Evolutionary conservation across 345 rosid species (phyloP).

Genomic region (Psidium friedrichsthalianum): DNA sequence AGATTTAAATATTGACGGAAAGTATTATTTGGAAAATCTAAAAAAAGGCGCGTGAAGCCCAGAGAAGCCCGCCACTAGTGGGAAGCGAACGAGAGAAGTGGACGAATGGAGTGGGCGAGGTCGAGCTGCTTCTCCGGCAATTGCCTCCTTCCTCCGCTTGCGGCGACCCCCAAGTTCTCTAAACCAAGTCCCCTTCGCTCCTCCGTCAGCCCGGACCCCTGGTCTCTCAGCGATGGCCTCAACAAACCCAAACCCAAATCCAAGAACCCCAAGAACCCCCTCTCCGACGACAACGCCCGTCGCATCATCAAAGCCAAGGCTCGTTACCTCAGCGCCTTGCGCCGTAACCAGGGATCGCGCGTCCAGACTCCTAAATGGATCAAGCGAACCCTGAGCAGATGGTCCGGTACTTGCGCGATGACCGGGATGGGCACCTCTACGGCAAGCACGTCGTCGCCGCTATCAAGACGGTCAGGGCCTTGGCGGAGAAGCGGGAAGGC

Average conservation of each 20-base stretch:
- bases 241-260: constrained; percentile 54
- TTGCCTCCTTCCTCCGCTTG: constrained; percentile 9
- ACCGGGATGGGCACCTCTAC: constrained; percentile 60
- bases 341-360: constrained; percentile 67
- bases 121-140: constrained; percentile 11
- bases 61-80: background rate
- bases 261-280: constrained; percentile 50
- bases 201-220: constrained; percentile 61
- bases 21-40: too few species aligned
- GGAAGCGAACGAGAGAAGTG: background rate
- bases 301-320: constrained; percentile 77
- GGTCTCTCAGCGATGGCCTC: constrained; percentile 74
- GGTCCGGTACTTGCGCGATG: constrained; percentile 72
- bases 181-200: constrained; percentile 13
- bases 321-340: constrained; percentile 46
- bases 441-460: constrained; percentile 88
- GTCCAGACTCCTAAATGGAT: constrained; percentile 80
- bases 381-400: constrained; percentile 80
- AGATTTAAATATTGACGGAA: too few species aligned
- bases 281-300: constrained; percentile 77
- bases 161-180: constrained; percentile 1
- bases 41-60: too few species aligned
- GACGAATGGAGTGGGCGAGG: background rate
- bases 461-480: constrained; percentile 53
- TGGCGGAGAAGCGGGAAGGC: constrained; percentile 30